A percentile compares a stretch with the other conserved stretches of the same genome.
phyloP scores from a whole-genome alignment of 2,329 filamentous ascomycete genomes.

The Lasiodiplodia sp. region DNA sequence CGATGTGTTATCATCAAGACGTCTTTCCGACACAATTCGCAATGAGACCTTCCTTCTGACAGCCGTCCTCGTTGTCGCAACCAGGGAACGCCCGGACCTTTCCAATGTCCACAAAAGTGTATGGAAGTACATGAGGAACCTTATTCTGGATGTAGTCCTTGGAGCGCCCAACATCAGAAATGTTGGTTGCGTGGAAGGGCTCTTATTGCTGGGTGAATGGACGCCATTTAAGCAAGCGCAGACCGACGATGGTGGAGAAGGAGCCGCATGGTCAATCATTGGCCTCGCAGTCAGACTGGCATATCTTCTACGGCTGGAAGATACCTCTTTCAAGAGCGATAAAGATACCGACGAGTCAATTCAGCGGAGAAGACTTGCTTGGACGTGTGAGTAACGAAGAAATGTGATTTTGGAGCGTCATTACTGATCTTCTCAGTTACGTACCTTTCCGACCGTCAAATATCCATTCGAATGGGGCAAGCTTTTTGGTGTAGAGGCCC shows the following conservation, averaged over 20 bases:
- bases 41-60: conserved; percentile 30
- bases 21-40: conserved; percentile 8
- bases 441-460: conserved; percentile 30
- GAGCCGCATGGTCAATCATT: conserved; percentile 28
- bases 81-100: conserved; percentile 29
- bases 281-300: conserved; percentile 31
- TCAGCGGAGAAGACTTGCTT: conserved; percentile 29
- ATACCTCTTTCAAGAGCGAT: conserved; percentile 28
- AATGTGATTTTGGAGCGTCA: too few species aligned
- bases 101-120: conserved; percentile 12
- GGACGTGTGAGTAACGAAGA: conserved; percentile 24
- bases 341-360: conserved; percentile 20
- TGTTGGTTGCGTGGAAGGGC: conserved; percentile 31
- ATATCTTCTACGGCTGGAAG: conserved; percentile 31
- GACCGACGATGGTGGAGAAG: conserved; percentile 30
- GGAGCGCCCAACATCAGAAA: conserved; percentile 24
- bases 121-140: conserved; percentile 27
- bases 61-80: conserved; percentile 29
- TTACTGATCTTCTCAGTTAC: neutral
- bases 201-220: conserved; percentile 31
- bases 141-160: conserved; percentile 28
- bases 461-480: conserved; percentile 31
- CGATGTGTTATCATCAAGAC: conserved; percentile 11
- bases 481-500: conserved; percentile 31
- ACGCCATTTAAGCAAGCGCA: conserved; percentile 21